phyloP scores from a whole-genome alignment of 306 rosid species.

The Cucumis hystrix region DNA sequence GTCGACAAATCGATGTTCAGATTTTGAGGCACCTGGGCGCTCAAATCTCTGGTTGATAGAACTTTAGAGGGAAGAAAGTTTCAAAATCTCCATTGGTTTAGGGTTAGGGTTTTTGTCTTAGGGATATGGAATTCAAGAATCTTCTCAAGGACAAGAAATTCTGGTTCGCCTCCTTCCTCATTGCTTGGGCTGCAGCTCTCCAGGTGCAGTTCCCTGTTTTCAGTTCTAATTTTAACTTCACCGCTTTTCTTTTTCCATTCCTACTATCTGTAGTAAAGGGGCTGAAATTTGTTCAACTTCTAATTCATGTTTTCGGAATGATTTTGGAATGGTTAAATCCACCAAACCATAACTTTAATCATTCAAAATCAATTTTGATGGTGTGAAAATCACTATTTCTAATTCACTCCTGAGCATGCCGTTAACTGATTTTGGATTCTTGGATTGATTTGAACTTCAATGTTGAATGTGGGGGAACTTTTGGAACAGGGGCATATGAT shows the following conservation, averaged over 20 bases:
- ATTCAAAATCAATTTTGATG: no score
- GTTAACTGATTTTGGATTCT: background rate
- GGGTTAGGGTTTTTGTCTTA: constrained; percentile 7
- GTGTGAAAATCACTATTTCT: no score
- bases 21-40: background rate
- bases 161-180: constrained; percentile 60
- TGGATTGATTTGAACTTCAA: background rate
- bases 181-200: constrained; percentile 68
- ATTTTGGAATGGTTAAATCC: no score
- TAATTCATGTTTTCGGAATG: background rate
- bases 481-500: constrained; percentile 60
- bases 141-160: constrained; percentile 58
- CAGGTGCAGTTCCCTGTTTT: constrained; percentile 26
- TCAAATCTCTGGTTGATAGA: background rate
- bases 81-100: background rate
- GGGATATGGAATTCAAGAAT: constrained; percentile 40
- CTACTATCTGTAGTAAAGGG: background rate
- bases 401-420: no score
- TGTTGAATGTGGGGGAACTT: background rate
- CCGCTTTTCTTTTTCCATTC: background rate
- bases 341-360: no score
- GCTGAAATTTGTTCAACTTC: background rate
- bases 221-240: background rate
- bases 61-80: background rate
- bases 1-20: background rate